Base-by-base conservation (phyloP, 164 flowering plant genomes). In the Chimonanthus praecox region DNA sequence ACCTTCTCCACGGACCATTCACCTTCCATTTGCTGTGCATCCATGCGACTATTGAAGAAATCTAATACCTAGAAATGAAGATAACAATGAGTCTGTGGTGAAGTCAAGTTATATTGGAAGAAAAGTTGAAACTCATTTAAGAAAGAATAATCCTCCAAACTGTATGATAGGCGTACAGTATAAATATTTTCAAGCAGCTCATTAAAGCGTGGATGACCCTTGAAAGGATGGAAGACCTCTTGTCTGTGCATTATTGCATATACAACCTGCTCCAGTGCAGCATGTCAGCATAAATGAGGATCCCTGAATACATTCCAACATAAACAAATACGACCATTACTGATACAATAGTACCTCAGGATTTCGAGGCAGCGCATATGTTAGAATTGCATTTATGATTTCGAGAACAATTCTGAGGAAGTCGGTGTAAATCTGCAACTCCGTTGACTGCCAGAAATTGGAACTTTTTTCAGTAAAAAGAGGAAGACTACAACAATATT, bases 1-100 rank as follows among this genome's bases (percentile, higher is more conserved):
- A 93, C 99, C 77, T 88, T 90, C 82, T 93, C 94, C 33, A 95
- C 98, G 6, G 99, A 95, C 94, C 90, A 95, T 81, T 88, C 94
- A 73, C 92, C 94, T 73, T 87, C 89, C 80, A 75, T 74, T 73
- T 82, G 81, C 67, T 91, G 97, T 49, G 94, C 87, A 84, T 95
- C 98, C 85, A 95, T 89, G 66, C 97, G 94, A 75, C 87, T 85
- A 78, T 95, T 95, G 83, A 95, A 95, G 78, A 92, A 95, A 77
- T 90, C 98, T 75, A 95, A 85, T n/a, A 95, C 96, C 99, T 92
- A 69, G 2, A 80, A 68, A 16, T 75, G 16, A 62, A 48, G 67
- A 72, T 11, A 58, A 54, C 3, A 45, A 43, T 20, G 43, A 33
- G 44, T 62, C 33, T 8, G 33, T 44, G 45, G 47, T 6, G 16